These are phyloP conservation scores for Aspergillus pseudoviridinutans DNA, from an alignment of 2,329 filamentous ascomycete genomes.

Conservation along the genomic window DNA sequence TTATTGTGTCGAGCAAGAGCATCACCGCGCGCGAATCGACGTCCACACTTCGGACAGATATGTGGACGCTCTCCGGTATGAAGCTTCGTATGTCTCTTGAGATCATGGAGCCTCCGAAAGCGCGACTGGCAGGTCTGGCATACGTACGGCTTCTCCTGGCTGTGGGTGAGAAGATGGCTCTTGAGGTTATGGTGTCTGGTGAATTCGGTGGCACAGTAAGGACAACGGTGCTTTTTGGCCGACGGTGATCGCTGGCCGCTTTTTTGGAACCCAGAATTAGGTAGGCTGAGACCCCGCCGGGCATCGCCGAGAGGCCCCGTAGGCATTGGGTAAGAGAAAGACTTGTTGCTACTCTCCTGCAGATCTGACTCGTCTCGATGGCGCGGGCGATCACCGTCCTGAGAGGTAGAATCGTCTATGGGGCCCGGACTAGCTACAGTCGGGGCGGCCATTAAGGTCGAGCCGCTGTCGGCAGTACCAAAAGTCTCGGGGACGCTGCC, in stretches of 20 bases:
- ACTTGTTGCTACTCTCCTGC: conserved; percentile 47
- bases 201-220: conserved; percentile 94
- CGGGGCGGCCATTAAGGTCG: conserved; percentile 49
- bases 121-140: conserved; percentile 91
- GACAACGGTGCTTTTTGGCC: conserved; percentile 91
- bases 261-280: conserved; percentile 52
- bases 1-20: conserved; percentile 93
- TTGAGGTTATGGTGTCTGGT: conserved; percentile 97
- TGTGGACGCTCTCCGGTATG: conserved; percentile 96
- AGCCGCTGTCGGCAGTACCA: conserved; percentile 49
- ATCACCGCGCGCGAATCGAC: conserved; percentile 92
- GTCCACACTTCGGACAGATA: conserved; percentile 88
- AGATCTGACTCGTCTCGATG: conserved; percentile 36
- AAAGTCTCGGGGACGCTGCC: conserved; percentile 47
- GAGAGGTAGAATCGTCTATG: conserved; percentile 42
- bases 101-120: conserved; percentile 86
- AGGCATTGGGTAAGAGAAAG: conserved; percentile 63
- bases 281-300: conserved; percentile 57
- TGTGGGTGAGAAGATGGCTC: conserved; percentile 93
- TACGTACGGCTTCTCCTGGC: conserved; percentile 95
- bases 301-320: conserved; percentile 48
- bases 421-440: conserved; percentile 46
- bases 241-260: conserved; percentile 65
- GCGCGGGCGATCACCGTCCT: conserved; percentile 40
- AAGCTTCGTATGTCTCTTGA: conserved; percentile 94